Evolutionary conservation across 495 filamentous ascomycete species (phyloP).

Genomic region (Cryomyces minteri): DNA sequence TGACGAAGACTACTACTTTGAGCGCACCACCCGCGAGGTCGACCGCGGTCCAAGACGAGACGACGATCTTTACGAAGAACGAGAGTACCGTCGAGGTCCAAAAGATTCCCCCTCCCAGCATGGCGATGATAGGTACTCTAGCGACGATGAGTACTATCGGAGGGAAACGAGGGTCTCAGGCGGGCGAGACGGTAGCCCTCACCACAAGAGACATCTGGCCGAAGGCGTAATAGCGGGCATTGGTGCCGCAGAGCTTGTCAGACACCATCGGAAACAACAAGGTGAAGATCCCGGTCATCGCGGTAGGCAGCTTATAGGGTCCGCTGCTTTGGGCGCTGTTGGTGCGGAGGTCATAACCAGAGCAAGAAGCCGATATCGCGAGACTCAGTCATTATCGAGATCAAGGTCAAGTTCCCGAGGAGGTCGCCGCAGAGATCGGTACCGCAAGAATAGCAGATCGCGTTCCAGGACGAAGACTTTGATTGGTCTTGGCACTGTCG

Average conservation of each 20-base stretch:
- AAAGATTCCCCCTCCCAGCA: conserved; percentile 41
- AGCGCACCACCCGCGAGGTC: conserved; percentile 35
- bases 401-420: conserved; percentile 17
- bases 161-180: background rate
- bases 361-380: conserved; percentile 36
- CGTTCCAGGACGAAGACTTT: conserved; percentile 37
- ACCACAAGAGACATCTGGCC: conserved; percentile 64
- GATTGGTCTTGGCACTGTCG: conserved; percentile 58
- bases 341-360: conserved; percentile 65
- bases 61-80: conserved; percentile 27
- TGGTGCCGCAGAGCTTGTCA: conserved; percentile 54
- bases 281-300: conserved; percentile 41
- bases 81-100: conserved; percentile 24
- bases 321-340: conserved; percentile 63
- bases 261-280: conserved; percentile 43
- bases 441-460: conserved; percentile 17
- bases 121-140: conserved; percentile 26
- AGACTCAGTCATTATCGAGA: conserved; percentile 10
- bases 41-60: conserved; percentile 15
- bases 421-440: conserved; percentile 13
- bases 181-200: conserved; percentile 37
- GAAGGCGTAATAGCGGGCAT: conserved; percentile 71
- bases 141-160: conserved; percentile 30
- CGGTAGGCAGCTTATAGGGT: conserved; percentile 57
- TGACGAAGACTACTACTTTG: conserved; percentile 50